Evolutionary conservation across 129 eudicot species (phyloP).

Genomic region (Pittosporum tobira): DNA sequence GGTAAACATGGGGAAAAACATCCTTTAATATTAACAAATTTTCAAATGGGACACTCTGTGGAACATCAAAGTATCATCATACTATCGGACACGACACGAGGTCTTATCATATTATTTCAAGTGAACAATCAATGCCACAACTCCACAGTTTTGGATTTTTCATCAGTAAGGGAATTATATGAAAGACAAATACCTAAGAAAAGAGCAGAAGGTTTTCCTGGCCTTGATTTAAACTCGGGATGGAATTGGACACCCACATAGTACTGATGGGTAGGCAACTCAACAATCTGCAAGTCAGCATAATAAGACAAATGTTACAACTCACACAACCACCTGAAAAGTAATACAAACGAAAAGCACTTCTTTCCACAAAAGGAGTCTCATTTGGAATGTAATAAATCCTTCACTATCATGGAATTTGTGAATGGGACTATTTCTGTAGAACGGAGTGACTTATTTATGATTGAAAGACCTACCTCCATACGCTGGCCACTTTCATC

Average conservation of each 20-base stretch:
- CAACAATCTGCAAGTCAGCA: constrained; percentile 50
- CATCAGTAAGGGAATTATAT: not conserved
- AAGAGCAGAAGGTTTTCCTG: constrained; percentile 80
- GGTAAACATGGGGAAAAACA: too few relatives aligned
- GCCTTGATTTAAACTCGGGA: constrained; percentile 91
- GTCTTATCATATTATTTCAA: not conserved
- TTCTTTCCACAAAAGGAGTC: too few relatives aligned
- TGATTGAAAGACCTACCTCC: constrained; percentile 45
- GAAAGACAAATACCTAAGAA: constrained; percentile 50
- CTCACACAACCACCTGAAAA: not conserved
- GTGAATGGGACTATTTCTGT: too few relatives aligned
- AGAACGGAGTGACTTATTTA: not conserved
- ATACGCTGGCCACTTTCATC: constrained; percentile 89
- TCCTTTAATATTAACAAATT: too few relatives aligned
- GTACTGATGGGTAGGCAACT: constrained; percentile 75
- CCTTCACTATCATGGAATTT: too few relatives aligned
- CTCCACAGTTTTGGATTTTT: not conserved
- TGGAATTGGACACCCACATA: constrained; percentile 89
- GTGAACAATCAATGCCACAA: not conserved
- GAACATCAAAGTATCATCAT: too few relatives aligned
- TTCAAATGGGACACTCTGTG: too few relatives aligned
- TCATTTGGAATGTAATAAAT: too few relatives aligned
- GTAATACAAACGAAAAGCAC: not conserved
- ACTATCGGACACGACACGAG: too few relatives aligned
- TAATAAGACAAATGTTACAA: not conserved